Evolutionary conservation across 2,329 filamentous ascomycete genomes (phyloP), one percentile per base, ranked within the genome.

Genomic region (Beauveria australis): DNA sequence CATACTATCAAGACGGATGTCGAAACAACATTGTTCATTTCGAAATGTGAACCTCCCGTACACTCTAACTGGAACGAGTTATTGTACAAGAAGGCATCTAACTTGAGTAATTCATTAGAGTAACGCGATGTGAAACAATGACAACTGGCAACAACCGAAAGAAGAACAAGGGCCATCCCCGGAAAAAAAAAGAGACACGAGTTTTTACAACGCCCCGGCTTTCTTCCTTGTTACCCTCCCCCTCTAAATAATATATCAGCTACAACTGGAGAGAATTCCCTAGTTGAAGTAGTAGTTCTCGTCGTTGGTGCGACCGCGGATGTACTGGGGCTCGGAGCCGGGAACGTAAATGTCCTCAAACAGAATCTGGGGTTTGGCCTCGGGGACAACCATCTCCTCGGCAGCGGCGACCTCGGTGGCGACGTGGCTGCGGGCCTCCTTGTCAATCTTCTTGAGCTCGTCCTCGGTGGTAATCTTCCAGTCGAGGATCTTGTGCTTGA

Each of bases 401-500:
- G 94, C 94, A 70, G 85, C 82, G 64, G 89, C 89, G 61, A 97
- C 93, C 82, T 99, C 93, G 67, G 85, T 87, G 75, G 94, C 92
- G 72, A 99, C 91, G 71, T 87, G 81, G 73, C 78, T 81, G 73
- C 92, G 88, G 19, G 94, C 92, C 71, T 95, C 86, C 86, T 97
- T 97, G 82, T 99, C 94, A 68, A 99, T 87, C 67, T 76, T 75
- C 89, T 99, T 99, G 75, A 99, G 88, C 79, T 97, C 93, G 46
- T 97, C 92, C 82, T 99, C 94, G 63, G 83, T 86, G 68, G 87
- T 87, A 67, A 99, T 89, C 63, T 85, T 85, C 94, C 94, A 99
- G 78, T 99, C 94, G 62, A 99, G 80, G 67, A 99, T 88, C 83
- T 96, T 96, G 82, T 94, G 89, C 87, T 97, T 97, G 69, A 99